Evolutionary conservation across 1,284 basidiomycete genomes (phyloP), one percentile per base, ranked within the genome.

Genomic region (Ceratobasidium papillatum): DNA sequence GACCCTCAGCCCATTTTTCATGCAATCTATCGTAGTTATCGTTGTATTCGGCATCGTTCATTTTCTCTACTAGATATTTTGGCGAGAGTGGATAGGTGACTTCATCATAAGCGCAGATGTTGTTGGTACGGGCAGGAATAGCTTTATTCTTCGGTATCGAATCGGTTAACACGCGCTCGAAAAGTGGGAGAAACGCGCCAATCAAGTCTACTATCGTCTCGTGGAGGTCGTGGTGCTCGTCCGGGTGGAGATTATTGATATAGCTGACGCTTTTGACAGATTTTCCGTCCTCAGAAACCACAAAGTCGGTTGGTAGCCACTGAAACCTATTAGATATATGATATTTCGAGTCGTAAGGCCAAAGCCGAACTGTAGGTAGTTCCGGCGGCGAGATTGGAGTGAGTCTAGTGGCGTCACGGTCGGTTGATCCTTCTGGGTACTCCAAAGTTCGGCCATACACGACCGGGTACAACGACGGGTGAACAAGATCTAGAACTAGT

Each of bases 401-500:
- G 8, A 52, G 61, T 36, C 30, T 49, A 3, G 56, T n/a, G 14
- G 52, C 43, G 11, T 43, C 45, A 17, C 41, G 58, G 30, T 54
- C 47, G 52, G 41, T 47, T 4, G 34, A 22, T 47, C 59, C 54
- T 32, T 71, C 32, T 45, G 76, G 65, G 47, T 65, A 66, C 34
- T 54, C 47, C 2, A 75, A 68, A 17, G 79, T 80, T 14, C 76
- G 69, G 12, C 80, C 83, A 75, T 85, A 84, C 0, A 84, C 80
- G 22, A 85, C 71, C 3, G 82, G 82, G 74, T 82, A 85, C 17
- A 86, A 80, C 2, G 83, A 84, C 0, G 85, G 85, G 74, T 86
- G 84, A 2, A 85, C 82, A 34, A 86, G 81, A 73, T 86, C 84
- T 11, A 86, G 82, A 5, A 86, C 85, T 64, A 81, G 82, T 1